phyloP scores from a whole-genome alignment of 768 basidiomycete genomes.

The Naganishia friedmannii region DNA sequence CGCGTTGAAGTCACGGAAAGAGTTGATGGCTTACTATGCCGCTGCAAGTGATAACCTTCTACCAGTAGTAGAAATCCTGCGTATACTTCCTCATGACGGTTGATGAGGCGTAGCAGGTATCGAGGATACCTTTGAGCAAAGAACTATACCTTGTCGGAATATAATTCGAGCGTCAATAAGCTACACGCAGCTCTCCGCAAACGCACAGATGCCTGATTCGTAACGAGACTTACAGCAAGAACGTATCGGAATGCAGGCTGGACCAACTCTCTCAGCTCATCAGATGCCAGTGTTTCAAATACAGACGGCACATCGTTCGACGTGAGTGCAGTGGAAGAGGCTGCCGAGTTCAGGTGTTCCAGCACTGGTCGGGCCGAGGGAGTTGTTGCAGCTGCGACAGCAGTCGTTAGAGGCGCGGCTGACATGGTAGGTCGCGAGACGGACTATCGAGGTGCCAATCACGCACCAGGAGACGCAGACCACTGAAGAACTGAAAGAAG shows the following conservation, averaged over 20 bases:
- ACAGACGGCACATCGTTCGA: slow-evolving; percentile 53
- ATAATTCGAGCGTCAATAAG: background rate
- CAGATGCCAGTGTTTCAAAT: slow-evolving; percentile 89
- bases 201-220: background rate
- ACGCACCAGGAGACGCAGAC: no score
- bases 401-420: background rate
- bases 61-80: slow-evolving; percentile 81
- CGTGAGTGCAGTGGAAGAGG: slow-evolving; percentile 17
- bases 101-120: slow-evolving; percentile 83
- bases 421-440: slow-evolving; percentile 1
- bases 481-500: background rate
- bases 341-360: slow-evolving; percentile 16
- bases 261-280: slow-evolving; percentile 83
- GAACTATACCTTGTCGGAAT: slow-evolving; percentile 59
- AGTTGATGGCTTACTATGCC: slow-evolving; percentile 63
- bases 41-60: slow-evolving; percentile 83
- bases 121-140: slow-evolving; percentile 92
- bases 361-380: slow-evolving; percentile 11
- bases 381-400: slow-evolving; percentile 3
- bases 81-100: slow-evolving; percentile 95
- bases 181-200: background rate
- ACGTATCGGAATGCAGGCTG: slow-evolving; percentile 95
- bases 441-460: background rate
- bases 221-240: slow-evolving; percentile 64
- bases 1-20: background rate